Base-by-base conservation (phyloP, 306 rosid genomes). In the Myrica gale region DNA sequence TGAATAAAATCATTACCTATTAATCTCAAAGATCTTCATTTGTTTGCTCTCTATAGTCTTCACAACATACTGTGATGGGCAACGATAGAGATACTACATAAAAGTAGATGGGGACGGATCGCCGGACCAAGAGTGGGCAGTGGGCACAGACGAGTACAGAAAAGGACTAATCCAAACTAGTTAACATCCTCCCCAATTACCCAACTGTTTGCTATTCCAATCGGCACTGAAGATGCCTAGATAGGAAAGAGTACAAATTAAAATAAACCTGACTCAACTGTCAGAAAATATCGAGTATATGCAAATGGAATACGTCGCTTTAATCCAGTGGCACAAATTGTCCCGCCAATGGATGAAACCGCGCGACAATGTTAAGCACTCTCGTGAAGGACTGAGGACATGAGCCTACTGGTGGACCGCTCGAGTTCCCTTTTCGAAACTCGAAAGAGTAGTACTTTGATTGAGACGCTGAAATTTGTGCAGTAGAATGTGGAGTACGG, bases 371-470 rank as follows among this genome's bases (percentile, higher is more conserved):
- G 78, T 53, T 76, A 78, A 76, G 77, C 83, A 73, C 75, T 77
- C 69, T 52, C 68, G 74, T 63, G 61, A 67, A 81, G 67, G 84
- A 68, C 82, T 78, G 57, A 63, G 69, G 79, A 53, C 82, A 84
- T 58, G 79, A 54, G 70, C 48, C 17, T 60, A 77, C 82, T 44
- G 73, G 91, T 80, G 93, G 90, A 77, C 88, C 90, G 32, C 74
- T 32, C n/a, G 66, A 74, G 66, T 58, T 17, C 77, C 11, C 74
- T 61, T 84, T 71, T 69, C 79, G 84, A 68, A 85, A 63, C 69
- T 69, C 79, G 84, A 68, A 85, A 63, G 83, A 73, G 78, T 51
- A 84, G 75, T 78, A 70, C 78, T 76, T 21, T 83, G 91, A 87
- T 77, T 73, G 85, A 48, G 88, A 87, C 86, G 10, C 65, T 79